Evolutionary conservation across 2,329 filamentous ascomycete species (phyloP).

Genomic region (Botrytis sinoallii): DNA sequence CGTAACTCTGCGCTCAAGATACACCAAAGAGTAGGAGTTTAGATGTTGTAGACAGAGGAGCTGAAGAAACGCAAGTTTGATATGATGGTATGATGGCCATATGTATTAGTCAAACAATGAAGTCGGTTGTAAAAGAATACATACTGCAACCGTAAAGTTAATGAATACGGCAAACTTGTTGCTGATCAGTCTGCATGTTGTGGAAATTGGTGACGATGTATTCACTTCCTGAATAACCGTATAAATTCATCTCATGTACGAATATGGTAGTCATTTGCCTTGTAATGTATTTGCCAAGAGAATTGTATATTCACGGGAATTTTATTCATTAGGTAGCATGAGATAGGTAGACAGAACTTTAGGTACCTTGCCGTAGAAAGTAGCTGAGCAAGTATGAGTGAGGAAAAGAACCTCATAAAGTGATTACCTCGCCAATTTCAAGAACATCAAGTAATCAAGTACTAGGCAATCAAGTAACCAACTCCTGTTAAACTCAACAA

Average conservation of each 20-base stretch:
- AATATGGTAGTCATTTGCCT: neutral
- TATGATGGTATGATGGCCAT: neutral
- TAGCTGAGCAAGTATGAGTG: rapidly evolving
- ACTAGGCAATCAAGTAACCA: neutral
- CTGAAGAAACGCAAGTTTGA: neutral
- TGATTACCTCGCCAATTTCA: neutral
- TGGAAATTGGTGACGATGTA: neutral
- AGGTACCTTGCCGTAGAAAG: neutral
- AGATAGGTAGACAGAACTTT: neutral
- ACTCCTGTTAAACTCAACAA: neutral
- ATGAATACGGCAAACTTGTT: too few relatives aligned
- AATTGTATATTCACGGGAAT: neutral
- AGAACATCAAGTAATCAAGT: neutral
- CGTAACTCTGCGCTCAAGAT: neutral
- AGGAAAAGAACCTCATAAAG: neutral
- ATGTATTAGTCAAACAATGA: neutral
- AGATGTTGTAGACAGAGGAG: neutral
- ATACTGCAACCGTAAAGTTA: rapidly evolving
- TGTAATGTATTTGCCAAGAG: neutral
- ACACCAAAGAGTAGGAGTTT: neutral
- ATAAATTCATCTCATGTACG: neutral
- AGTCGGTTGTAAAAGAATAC: neutral
- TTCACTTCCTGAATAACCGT: neutral
- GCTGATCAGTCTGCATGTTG: neutral
- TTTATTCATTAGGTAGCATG: neutral